A percentile compares a stretch with the other conserved stretches of the same genome.
Conservation (phyloP, 169 alveolate species). For the Toxoplasma gondii region DNA sequence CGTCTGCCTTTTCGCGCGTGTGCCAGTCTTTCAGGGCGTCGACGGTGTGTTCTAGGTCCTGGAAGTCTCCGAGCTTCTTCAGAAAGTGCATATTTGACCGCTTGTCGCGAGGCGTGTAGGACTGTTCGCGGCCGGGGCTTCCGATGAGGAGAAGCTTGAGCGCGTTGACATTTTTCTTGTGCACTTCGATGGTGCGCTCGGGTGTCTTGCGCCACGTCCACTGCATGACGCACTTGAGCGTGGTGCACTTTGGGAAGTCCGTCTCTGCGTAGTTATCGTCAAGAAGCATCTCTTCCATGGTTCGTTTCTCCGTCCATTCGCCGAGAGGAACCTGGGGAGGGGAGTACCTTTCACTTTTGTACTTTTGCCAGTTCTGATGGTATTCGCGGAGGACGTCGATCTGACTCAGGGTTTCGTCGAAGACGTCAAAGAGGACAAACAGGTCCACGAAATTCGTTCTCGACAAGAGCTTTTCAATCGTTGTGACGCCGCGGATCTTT, state of each 20-base stretch:
- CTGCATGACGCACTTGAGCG: conserved; percentile 38
- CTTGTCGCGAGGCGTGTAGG: neutral
- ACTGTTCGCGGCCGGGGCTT: conserved; percentile 6
- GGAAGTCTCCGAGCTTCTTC: neutral
- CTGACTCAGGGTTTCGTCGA: conserved; percentile 44
- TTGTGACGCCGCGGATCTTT: conserved; percentile 27
- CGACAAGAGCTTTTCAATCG: conserved; percentile 10
- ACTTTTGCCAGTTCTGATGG: conserved; percentile 43
- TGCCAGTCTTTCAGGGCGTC: conserved; percentile 44
- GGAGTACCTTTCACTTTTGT: neutral
- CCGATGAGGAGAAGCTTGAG: conserved; percentile 51
- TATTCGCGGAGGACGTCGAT: conserved; percentile 45
- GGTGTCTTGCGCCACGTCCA: conserved; percentile 29
- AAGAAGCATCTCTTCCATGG: neutral
- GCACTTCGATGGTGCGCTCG: conserved; percentile 27
- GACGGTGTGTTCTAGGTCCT: conserved; percentile 43
- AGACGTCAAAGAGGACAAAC: conserved; percentile 21
- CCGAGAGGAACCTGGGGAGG: conserved; percentile 53
- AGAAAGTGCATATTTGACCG: neutral
- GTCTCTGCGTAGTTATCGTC: conserved; percentile 5
- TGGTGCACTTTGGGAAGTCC: conserved; percentile 54
- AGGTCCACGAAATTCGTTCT: conserved; percentile 50
- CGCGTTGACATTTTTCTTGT: conserved; percentile 31
- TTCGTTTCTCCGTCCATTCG: conserved; percentile 1
- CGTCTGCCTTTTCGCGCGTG: conserved; percentile 29